phyloP scores from a whole-genome alignment of 805 yeast genomes.

The Saccharomyces eubayanus region DNA sequence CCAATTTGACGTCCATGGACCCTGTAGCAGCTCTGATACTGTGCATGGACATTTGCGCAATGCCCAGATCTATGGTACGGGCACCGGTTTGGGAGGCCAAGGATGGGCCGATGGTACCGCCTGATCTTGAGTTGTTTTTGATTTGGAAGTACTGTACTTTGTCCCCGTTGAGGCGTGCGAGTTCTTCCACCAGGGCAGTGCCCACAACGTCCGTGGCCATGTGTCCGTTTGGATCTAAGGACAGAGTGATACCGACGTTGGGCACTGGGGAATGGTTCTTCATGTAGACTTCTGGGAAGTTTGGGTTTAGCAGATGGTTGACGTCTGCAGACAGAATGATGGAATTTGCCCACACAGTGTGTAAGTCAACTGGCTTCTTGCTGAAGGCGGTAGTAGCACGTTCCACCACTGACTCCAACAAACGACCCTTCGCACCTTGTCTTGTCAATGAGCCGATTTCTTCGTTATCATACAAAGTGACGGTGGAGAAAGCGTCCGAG shows the following conservation, averaged over 20 bases:
- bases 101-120: constrained; percentile 82
- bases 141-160: constrained; percentile 74
- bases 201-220: constrained; percentile 79
- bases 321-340: constrained; percentile 80
- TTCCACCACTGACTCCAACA: constrained; percentile 54
- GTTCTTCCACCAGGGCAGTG: constrained; percentile 56
- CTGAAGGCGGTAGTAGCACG: constrained; percentile 39
- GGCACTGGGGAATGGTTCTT: constrained; percentile 76
- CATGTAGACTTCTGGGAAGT: constrained; percentile 57
- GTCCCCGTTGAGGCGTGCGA: constrained; percentile 60
- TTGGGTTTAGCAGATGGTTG: constrained; percentile 74
- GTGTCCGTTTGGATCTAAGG: constrained; percentile 71
- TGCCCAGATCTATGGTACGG: constrained; percentile 71
- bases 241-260: constrained; percentile 63
- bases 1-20: constrained; percentile 66
- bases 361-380: constrained; percentile 22
- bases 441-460: constrained; percentile 76
- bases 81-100: constrained; percentile 59
- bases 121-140: constrained; percentile 76
- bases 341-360: constrained; percentile 59
- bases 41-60: constrained; percentile 81
- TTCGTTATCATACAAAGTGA: constrained; percentile 68
- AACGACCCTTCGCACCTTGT: constrained; percentile 76
- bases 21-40: constrained; percentile 78
- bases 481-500: constrained; percentile 42